Evolutionary conservation across 176 grass and related monocot species (phyloP).

Genomic region (Oryza glumipatula): DNA sequence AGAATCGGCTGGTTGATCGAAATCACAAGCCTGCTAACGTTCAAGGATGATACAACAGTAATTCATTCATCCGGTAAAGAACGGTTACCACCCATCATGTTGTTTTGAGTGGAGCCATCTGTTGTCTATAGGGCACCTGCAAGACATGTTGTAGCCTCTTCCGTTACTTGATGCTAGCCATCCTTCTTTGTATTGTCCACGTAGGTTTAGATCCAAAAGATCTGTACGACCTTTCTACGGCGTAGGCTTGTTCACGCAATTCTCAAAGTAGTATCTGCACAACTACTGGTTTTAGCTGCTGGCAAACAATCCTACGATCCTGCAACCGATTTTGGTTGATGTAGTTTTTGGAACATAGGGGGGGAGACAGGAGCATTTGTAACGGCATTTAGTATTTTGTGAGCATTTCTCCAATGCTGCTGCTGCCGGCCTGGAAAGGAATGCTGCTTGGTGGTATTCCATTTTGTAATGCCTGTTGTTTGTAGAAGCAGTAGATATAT

Average conservation of each 20-base stretch:
- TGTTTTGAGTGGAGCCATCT: constrained; percentile 40
- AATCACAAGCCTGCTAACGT: constrained; percentile 36
- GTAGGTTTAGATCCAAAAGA: constrained; percentile 34
- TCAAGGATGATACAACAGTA: background rate
- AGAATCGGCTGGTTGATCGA: constrained; percentile 26
- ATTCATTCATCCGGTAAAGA: constrained; percentile 6
- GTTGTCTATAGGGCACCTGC: constrained; percentile 1
- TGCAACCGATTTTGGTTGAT: constrained; percentile 35
- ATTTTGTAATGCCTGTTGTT: constrained; percentile 26
- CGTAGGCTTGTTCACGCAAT: constrained; percentile 21
- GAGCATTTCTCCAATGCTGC: background rate
- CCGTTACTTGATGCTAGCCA: background rate
- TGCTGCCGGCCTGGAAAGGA: background rate
- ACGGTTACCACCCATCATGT: constrained; percentile 1
- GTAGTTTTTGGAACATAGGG: constrained; percentile 32
- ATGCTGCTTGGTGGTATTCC: background rate
- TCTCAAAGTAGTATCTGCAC: background rate
- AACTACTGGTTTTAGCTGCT: constrained; percentile 21
- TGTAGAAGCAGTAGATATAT: constrained; percentile 39
- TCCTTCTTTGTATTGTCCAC: background rate
- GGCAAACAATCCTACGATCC: constrained; percentile 31
- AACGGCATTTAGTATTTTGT: background rate
- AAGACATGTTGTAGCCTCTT: constrained; percentile 27
- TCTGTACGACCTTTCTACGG: constrained; percentile 13
- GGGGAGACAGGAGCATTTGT: background rate